Base-by-base conservation (phyloP, 805 yeast species). In the Scheffersomyces ergatensis region DNA sequence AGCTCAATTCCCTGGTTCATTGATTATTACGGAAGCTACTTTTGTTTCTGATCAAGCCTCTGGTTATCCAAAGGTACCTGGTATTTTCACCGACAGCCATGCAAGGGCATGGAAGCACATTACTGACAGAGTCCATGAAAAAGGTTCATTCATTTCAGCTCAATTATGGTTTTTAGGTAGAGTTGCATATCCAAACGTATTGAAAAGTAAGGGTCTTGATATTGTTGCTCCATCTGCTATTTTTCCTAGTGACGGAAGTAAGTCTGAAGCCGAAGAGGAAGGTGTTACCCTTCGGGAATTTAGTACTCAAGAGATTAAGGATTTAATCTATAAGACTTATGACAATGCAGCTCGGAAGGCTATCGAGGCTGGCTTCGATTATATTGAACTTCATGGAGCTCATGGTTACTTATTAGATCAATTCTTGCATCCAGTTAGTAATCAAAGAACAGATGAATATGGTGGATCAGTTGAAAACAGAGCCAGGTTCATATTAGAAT, bases 161-260 rank as follows among this genome's bases (percentile, higher is more conserved):
- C 85, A 81, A 60, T 44, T 81, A 17, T 78, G 82, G 82, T 64
- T 60, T 8, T 54, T 78, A 19, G 82, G 82, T 19, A 59, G 78
- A 37, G 65, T 58, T 35, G 65, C 59, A 23, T 55, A 47, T 24
- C 56, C 62, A n/a, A 36, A 37, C 4, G 36, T 57, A 4, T 57
- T 62, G 21, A 51, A 62, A 37, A 36, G 46, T 25, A 35, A 37
- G 13, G 60, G 65, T 13, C 40, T 43, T 7, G 49, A 40, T 14
- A 39, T 48, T 15, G 40, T 47, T 2, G 46, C 44, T 5, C 48
- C 58, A 4, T 50, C 55, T 5, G 43, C 48, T 6, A 23, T 46
- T 8, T 49, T 43, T 37, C 31, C 21, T 35, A 38, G 36, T 37
- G 60, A 55, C 16, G 51, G 43, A 17, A n/a, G 41, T 15, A 32